Evolutionary conservation across 1,284 basidiomycete genomes (phyloP).

Genomic region (Moniliophthora roreri): DNA sequence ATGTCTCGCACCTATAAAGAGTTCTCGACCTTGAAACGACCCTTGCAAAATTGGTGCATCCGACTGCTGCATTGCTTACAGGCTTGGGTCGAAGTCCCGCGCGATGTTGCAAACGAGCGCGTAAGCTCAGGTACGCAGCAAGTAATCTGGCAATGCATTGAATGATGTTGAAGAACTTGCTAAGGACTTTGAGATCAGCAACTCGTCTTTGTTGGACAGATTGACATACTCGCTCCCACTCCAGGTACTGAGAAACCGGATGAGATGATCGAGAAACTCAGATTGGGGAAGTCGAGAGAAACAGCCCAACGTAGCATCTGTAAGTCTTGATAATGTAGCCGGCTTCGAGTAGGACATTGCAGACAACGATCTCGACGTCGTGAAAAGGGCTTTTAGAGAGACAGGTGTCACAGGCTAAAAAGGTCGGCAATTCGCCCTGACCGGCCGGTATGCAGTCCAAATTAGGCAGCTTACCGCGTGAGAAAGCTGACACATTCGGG

Average conservation of each 20-base stretch:
- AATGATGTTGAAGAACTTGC: conserved; percentile 75
- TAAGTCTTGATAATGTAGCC: conserved; percentile 43
- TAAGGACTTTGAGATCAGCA: conserved; percentile 27
- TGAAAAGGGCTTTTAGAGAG: not conserved
- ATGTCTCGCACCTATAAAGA: conserved; percentile 43
- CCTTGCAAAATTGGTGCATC: conserved; percentile 52
- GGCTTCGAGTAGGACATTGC: conserved; percentile 37
- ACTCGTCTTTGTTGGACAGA: conserved; percentile 5
- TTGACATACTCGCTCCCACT: conserved; percentile 77
- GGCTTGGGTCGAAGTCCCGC: conserved; percentile 53
- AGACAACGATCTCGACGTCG: not conserved
- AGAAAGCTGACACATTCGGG: not conserved
- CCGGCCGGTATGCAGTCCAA: too few species aligned
- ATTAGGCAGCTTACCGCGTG: too few species aligned
- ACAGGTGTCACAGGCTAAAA: too few species aligned
- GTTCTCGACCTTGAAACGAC: conserved; percentile 67
- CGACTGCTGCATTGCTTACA: conserved; percentile 51
- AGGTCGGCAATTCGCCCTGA: too few species aligned
- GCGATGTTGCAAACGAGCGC: conserved; percentile 66
- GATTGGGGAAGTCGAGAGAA: conserved; percentile 60
- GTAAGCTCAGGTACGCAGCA: conserved; percentile 60
- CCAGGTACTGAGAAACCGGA: conserved; percentile 76
- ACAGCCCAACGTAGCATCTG: conserved; percentile 61
- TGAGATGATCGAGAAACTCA: conserved; percentile 64
- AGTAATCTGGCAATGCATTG: conserved; percentile 72